Conservation (phyloP, 2,329 filamentous ascomycete genomes). For the Aspergillus aculeatinus region DNA sequence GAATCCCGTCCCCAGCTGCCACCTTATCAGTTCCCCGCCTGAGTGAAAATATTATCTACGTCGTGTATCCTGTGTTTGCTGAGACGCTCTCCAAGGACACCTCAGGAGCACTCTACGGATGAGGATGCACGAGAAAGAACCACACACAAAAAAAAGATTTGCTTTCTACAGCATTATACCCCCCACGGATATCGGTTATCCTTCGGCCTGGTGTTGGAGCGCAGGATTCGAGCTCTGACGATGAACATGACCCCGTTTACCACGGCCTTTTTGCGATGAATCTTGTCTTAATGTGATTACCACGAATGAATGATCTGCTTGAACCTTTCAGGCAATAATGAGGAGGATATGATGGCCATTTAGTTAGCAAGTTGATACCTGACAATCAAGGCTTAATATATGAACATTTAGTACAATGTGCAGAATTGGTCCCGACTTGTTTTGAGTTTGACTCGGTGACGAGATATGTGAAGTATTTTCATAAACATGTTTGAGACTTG, state of each 20-base stretch:
- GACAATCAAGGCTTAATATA: background rate
- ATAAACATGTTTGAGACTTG: background rate
- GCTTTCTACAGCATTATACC: conserved; percentile 25
- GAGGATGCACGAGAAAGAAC: background rate
- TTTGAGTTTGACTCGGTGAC: too few species aligned
- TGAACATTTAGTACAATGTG: background rate
- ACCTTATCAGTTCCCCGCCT: conserved; percentile 31
- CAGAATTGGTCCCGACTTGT: background rate
- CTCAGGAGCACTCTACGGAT: conserved; percentile 2
- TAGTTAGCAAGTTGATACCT: background rate
- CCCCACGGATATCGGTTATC: conserved; percentile 21
- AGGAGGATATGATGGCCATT: conserved; percentile 7
- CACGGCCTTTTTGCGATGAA: conserved; percentile 10
- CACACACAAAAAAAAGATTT: background rate
- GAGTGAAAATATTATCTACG: background rate
- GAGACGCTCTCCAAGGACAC: background rate
- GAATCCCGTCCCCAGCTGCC: conserved; percentile 34
- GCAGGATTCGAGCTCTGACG: conserved; percentile 7
- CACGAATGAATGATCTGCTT: conserved; percentile 21
- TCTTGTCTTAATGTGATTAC: conserved; percentile 10
- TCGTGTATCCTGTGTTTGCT: background rate
- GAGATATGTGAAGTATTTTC: too few species aligned
- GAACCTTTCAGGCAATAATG: conserved; percentile 15
- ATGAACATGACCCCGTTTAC: conserved; percentile 15
- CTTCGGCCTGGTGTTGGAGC: conserved; percentile 13